Evolutionary conservation across 805 yeast species (phyloP), one percentile per base, ranked within the genome.

Genomic region (Sugiyamaella valdiviana): DNA sequence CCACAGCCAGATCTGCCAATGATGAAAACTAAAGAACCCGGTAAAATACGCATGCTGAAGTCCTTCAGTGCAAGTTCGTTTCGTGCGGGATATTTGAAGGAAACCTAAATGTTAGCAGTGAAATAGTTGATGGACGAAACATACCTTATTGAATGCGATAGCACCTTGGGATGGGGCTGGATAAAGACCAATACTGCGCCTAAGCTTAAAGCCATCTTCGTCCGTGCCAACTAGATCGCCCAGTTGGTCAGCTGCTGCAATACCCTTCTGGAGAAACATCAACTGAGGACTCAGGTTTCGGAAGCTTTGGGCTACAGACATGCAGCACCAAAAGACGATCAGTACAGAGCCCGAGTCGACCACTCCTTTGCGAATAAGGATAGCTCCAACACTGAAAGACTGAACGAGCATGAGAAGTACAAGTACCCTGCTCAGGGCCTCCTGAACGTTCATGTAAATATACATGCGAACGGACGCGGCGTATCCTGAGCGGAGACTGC

Each of bases 1-100:
- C 99, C 99, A 0, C 90, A 82, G 0, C 99, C 99, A 0, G 97
- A 89, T 51, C 75, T 73, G 0, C 99, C 99, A 38, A 93, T 77
- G 3, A 93, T 65, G 57, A 78, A 91, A 1, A 82, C 78, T 5
- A 77, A 60, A 26, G 66, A 55, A 1, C 76, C 72, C 0, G 76
- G 63, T 1, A 69, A 63, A 32, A 89, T 67, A 1, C 56, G 55
- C 21, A 84, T 49, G n/a, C 63, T 59, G 1, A 83, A 68, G 42
- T 74, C 57, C 0, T 73, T 63, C 14, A 93, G 61, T 0, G 78
- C 79, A 1, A 52, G 51, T 1, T 68, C 68, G 0, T 72, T 70
- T 54, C 91, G 72, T 0, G 80, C 64, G 1, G 84, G 80, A 59
- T 89, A 91, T 0, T 72, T 58, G 60, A 88, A 90, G 1, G 64